Conservation (phyloP, 768 basidiomycete genomes). For the Trametes cingulata region DNA sequence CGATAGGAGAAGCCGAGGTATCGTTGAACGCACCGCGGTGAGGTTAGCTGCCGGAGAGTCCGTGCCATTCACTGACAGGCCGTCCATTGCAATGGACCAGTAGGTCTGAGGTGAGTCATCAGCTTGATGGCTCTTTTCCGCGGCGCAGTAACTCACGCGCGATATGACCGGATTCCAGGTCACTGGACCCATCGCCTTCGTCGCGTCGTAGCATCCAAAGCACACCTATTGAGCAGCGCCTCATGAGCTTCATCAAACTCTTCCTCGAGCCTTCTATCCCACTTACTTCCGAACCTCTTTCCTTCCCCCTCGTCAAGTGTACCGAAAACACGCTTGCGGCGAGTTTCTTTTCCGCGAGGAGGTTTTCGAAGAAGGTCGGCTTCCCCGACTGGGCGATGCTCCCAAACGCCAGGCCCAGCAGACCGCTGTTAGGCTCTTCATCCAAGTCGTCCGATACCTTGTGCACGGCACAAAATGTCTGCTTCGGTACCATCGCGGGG, state of each 20-base stretch:
- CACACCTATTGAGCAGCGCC: constrained; percentile 40
- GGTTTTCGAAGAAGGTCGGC: constrained; percentile 66
- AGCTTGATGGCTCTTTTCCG: not conserved
- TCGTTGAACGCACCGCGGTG: constrained; percentile 39
- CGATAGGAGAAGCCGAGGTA: constrained; percentile 1
- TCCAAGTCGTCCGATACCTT: constrained; percentile 51
- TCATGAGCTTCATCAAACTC: not conserved
- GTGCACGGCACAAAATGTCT: constrained; percentile 57
- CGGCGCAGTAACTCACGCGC: constrained; percentile 24
- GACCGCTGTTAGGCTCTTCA: constrained; percentile 52
- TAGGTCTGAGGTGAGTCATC: constrained; percentile 55
- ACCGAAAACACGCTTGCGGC: constrained; percentile 55
- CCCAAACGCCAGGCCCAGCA: constrained; percentile 64
- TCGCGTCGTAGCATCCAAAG: constrained; percentile 44
- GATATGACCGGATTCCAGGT: constrained; percentile 42
- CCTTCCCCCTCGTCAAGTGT: constrained; percentile 47
- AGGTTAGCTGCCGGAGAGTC: constrained; percentile 23
- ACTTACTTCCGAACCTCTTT: constrained; percentile 50
- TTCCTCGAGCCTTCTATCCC: not conserved
- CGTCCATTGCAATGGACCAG: constrained; percentile 57
- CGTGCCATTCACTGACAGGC: constrained; percentile 38
- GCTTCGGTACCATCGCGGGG: constrained; percentile 43
- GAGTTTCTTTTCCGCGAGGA: constrained; percentile 46
- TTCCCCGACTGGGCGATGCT: constrained; percentile 47
- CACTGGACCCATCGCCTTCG: constrained; percentile 38